Percentiles rank a stretch among this genome's conserved stretches.
Evolutionary conservation across 2,329 filamentous ascomycete genomes (phyloP).

Genomic region (Trichophyton verrucosum): DNA sequence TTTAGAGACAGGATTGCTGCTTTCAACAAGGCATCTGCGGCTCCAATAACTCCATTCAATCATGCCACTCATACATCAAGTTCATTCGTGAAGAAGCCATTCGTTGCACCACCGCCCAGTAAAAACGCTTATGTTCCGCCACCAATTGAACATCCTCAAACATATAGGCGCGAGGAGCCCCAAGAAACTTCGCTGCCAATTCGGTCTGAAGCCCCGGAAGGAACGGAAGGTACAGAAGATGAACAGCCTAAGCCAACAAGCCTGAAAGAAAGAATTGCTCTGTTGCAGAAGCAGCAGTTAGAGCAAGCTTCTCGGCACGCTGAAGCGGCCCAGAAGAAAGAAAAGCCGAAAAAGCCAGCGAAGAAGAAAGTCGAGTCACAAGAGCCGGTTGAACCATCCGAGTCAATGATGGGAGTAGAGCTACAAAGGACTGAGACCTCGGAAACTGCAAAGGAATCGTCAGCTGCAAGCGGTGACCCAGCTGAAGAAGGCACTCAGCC

Average conservation of each 20-base stretch:
- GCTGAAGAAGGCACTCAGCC: conserved; percentile 12
- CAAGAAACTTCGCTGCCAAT: conserved; percentile 26
- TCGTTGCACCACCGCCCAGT: conserved; percentile 87
- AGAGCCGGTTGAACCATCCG: conserved; percentile 17
- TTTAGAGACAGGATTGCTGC: conserved; percentile 95
- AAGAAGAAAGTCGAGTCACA: conserved; percentile 49
- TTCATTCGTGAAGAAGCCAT: conserved; percentile 88
- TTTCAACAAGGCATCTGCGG: conserved; percentile 81
- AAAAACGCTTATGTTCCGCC: conserved; percentile 81
- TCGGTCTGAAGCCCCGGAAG: conserved; percentile 14
- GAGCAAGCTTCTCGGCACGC: conserved; percentile 77
- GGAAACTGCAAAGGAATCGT: conserved; percentile 25
- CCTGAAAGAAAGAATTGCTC: conserved; percentile 86
- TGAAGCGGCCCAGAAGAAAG: conserved; percentile 65
- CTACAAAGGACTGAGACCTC: conserved; percentile 22
- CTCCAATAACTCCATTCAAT: conserved; percentile 83
- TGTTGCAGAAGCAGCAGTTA: conserved; percentile 84
- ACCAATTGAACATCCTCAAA: conserved; percentile 54
- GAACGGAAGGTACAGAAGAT: conserved; percentile 44
- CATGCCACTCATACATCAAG: conserved; percentile 50
- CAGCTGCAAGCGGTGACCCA: conserved; percentile 21
- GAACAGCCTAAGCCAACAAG: conserved; percentile 85
- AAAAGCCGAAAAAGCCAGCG: conserved; percentile 67
- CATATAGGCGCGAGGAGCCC: conserved; percentile 81
- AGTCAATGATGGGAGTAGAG: conserved; percentile 17